These are phyloP conservation scores for Lagenidium giganteum DNA, from an alignment of 352 stramenopile genomes.

Conservation along the genomic window DNA sequence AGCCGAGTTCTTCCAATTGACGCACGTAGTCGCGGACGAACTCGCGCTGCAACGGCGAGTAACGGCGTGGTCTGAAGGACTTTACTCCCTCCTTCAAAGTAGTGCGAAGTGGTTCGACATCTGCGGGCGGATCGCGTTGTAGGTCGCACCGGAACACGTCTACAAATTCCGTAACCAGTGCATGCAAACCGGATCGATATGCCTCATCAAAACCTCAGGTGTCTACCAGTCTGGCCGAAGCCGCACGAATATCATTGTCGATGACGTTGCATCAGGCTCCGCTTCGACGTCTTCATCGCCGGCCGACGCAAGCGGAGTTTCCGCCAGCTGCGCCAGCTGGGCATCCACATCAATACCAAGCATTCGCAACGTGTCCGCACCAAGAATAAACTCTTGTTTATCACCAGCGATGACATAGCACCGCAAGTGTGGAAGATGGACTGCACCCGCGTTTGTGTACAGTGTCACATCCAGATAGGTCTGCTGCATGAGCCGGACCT, in stretches of 20 bases:
- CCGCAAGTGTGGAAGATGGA: not conserved
- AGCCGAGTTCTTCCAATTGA: constrained; percentile 10
- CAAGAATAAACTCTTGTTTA: not conserved
- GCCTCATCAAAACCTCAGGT: not conserved
- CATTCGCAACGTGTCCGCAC: not conserved
- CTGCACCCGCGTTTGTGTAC: not conserved
- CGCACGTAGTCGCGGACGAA: constrained; percentile 12
- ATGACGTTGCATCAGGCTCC: too few relatives aligned
- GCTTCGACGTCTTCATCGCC: too few relatives aligned
- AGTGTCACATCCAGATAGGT: not conserved
- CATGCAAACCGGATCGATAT: not conserved
- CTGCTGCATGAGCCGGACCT: too few relatives aligned
- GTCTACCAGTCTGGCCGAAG: not conserved
- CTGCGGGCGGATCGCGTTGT: not conserved
- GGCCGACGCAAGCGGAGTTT: too few relatives aligned
- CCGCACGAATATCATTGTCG: not conserved
- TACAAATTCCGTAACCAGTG: not conserved
- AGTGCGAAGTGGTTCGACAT: constrained; percentile 1
- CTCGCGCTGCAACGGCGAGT: constrained; percentile 4
- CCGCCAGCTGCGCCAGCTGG: not conserved
- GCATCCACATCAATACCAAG: not conserved
- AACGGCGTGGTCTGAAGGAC: constrained; percentile 1
- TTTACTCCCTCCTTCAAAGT: not conserved
- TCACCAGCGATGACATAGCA: not conserved
- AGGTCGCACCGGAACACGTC: not conserved